A percentile compares a stretch with the other conserved stretches of the same genome.
These are phyloP conservation scores for Saccharomyces hybrid DNA, from an alignment of 1,139 yeast genomes.

Conservation along the genomic window DNA sequence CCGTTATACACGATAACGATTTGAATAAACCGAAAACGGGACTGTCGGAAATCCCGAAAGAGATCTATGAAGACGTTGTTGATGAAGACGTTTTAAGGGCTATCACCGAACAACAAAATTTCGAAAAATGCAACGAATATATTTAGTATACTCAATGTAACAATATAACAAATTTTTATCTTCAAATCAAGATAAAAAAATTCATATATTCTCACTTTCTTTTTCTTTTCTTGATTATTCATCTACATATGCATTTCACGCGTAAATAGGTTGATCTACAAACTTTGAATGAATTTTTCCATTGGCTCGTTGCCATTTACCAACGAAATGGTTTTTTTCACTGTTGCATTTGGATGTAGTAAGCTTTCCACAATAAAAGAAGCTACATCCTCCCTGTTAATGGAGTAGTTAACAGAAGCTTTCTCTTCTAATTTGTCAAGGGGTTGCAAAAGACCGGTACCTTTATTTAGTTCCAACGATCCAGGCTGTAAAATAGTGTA, in stretches of 20 bases:
- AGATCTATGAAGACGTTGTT: conserved; percentile 49
- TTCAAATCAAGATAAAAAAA: not conserved
- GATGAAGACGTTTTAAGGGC: conserved; percentile 55
- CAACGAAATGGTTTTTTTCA: conserved; percentile 30
- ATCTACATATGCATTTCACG: not conserved
- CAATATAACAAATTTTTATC: not conserved
- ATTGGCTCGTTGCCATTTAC: conserved; percentile 32
- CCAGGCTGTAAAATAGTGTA: conserved; percentile 52
- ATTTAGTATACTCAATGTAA: not conserved
- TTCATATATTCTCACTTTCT: not conserved
- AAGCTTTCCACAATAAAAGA: conserved; percentile 18
- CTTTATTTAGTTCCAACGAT: conserved; percentile 34
- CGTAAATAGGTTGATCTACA: conserved; percentile 6
- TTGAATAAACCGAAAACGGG: conserved; percentile 51
- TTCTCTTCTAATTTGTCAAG: conserved; percentile 12
- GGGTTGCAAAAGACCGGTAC: conserved; percentile 36
- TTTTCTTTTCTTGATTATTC: not conserved
- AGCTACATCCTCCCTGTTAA: conserved; percentile 31
- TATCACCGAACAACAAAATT: conserved; percentile 55
- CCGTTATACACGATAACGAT: conserved; percentile 43
- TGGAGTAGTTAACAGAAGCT: conserved; percentile 8
- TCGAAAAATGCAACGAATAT: conserved; percentile 36
- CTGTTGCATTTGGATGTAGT: conserved; percentile 23
- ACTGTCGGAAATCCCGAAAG: conserved; percentile 48
- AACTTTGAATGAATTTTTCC: conserved; percentile 19